Evolutionary conservation across 176 grass and related monocot species (phyloP).

Genomic region (Eremochloa ophiuroides): DNA sequence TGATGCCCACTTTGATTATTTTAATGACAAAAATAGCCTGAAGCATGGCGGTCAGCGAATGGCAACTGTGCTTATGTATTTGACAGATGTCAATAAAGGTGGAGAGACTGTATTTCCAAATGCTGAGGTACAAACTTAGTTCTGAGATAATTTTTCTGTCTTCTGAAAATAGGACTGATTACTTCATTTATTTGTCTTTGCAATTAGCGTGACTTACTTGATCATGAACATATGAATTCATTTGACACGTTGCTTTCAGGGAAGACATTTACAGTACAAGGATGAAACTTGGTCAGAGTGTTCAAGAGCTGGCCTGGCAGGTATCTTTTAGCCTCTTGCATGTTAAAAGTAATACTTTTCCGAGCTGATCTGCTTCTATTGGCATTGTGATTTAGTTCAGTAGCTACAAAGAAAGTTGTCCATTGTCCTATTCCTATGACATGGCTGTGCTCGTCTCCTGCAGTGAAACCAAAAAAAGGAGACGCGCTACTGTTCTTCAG

Average conservation of each 20-base stretch:
- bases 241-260: conserved; percentile 43
- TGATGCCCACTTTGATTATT: conserved; percentile 81
- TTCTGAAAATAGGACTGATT: not conserved
- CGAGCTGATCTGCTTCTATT: not conserved
- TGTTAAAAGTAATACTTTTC: not conserved
- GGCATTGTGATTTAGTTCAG: not conserved
- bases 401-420: not conserved
- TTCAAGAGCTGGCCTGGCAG: conserved; percentile 58
- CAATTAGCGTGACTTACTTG: not conserved
- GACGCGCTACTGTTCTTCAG: conserved; percentile 72
- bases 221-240: not conserved
- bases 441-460: not conserved
- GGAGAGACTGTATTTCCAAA: conserved; percentile 84
- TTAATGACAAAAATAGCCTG: conserved; percentile 58
- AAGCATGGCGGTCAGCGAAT: conserved; percentile 63
- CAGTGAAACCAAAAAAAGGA: conserved; percentile 75
- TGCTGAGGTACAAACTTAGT: conserved; percentile 36
- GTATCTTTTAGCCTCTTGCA: conserved; percentile 28
- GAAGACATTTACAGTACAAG: conserved; percentile 43
- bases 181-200: not conserved
- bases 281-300: conserved; percentile 73
- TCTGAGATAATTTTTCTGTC: not conserved
- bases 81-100: conserved; percentile 65
- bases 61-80: conserved; percentile 82
- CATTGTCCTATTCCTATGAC: conserved; percentile 9